These are phyloP conservation scores for Saccharomyces jurei DNA, from an alignment of 805 yeast genomes.

Conservation along the genomic window DNA sequence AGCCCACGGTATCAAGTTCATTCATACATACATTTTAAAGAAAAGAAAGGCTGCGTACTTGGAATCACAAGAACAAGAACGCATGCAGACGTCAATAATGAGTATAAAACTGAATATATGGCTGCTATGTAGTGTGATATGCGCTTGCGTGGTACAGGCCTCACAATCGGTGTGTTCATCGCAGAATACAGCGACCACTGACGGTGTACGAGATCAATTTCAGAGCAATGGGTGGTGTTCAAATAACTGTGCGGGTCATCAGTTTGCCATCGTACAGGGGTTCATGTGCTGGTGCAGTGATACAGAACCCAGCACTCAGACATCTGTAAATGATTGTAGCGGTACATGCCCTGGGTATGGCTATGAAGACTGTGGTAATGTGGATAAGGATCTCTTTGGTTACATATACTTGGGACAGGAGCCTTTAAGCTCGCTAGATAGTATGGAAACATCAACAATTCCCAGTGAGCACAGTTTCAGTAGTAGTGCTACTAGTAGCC, in stretches of 20 bases:
- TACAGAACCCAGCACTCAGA: slow-evolving; percentile 10
- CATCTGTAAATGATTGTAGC: slow-evolving; percentile 14
- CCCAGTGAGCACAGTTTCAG: neutral
- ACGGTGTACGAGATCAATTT: slow-evolving; percentile 2
- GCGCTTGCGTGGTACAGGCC: neutral
- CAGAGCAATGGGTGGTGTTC: slow-evolving; percentile 14
- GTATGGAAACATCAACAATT: neutral
- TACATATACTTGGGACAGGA: slow-evolving; percentile 16
- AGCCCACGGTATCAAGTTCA: neutral
- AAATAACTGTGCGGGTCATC: slow-evolving; percentile 14
- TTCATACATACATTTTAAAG: neutral
- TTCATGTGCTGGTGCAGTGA: slow-evolving; percentile 25
- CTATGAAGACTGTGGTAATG: slow-evolving; percentile 21
- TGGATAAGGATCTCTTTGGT: slow-evolving; percentile 14
- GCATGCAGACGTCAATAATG: neutral
- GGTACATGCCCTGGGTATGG: slow-evolving; percentile 23
- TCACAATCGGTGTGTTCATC: slow-evolving; percentile 9
- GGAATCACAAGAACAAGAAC: neutral
- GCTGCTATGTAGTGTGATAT: neutral
- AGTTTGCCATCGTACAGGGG: slow-evolving; percentile 22
- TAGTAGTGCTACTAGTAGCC: neutral
- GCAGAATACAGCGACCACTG: slow-evolving; percentile 8
- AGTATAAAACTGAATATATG: neutral
- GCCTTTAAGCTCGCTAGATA: slow-evolving; percentile 3
- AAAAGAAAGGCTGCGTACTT: neutral